Base-by-base conservation (phyloP, 345 rosid species). In the Lumnitzera littorea region DNA sequence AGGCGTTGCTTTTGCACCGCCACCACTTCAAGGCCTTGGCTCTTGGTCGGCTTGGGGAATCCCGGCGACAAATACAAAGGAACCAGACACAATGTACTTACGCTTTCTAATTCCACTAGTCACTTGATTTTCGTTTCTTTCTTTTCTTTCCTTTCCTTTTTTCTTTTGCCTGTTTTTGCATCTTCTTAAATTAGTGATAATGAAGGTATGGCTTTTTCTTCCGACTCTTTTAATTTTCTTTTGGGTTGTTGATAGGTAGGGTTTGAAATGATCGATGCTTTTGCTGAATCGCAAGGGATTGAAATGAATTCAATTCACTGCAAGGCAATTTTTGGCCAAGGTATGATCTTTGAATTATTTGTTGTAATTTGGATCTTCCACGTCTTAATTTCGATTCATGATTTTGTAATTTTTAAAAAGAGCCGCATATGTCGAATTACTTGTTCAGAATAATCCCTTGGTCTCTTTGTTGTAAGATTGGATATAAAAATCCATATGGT, bases 1-100 rank as follows among this genome's bases (percentile, higher is more conserved):
- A 62, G 84, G 71, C 80, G 82, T 62, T 68, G 78, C 64, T 83
- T 86, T 64, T 83, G 86, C 74, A 76, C 80, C 64, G 67, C 80
- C 64, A 65, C 57, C 51, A 23, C 79, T 50, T 36, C 75, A 1
- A 77, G 72, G 58, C 95, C 91, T 20, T 91, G 98, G 92, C 82
- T 89, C 23, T 85, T 91, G 68, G 71, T 87, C 11, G 96, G 98
- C 25, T 65, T 91, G 70, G 98, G 96, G 3, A 91, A 91, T 63
- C 98, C 95, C 2, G 95, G 98, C 1, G 91, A 89, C 17, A 91
- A 89, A 70, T 89, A 70, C 73, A 74, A 74, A 67, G 89, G 89
- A 64, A 89, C 96, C 17, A 73, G 95, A 68, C 89, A 89, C 80
- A 89, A 91, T 77, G 98, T 89, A 75, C 15, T 15, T 31, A 25